Conservation (phyloP, 2,329 filamentous ascomycete genomes). For the Akanthomyces muscarius region DNA sequence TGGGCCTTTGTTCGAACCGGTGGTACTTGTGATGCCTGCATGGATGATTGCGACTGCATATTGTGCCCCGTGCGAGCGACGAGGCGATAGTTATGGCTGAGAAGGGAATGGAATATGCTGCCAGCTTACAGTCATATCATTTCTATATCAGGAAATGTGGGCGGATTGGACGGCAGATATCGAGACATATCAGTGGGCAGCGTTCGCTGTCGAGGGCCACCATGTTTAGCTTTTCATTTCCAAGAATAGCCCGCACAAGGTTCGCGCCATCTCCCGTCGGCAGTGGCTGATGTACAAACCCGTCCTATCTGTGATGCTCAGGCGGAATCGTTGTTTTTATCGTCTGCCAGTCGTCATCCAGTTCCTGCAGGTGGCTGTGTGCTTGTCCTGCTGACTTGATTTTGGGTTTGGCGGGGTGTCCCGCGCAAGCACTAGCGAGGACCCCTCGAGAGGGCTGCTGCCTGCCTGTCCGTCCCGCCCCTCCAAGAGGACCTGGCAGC, state of each 20-base stretch:
- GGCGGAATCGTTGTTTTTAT: no score
- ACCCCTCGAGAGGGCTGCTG: background rate
- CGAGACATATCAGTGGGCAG: background rate
- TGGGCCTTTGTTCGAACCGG: background rate
- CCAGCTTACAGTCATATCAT: constrained; percentile 2
- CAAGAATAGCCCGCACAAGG: background rate
- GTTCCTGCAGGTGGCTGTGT: background rate
- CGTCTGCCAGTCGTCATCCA: background rate
- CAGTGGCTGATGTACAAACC: background rate
- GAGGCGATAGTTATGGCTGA: background rate
- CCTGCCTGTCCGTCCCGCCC: background rate
- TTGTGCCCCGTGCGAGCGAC: background rate
- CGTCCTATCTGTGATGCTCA: background rate
- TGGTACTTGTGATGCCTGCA: background rate
- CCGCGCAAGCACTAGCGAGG: background rate
- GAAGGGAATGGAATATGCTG: constrained; percentile 12
- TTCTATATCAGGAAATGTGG: background rate
- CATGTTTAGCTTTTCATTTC: background rate
- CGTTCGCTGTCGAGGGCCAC: background rate
- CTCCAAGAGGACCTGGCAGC: background rate
- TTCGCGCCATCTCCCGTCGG: background rate
- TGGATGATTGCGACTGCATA: background rate
- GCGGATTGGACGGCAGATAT: background rate
- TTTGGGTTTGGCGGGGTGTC: constrained; percentile 4
- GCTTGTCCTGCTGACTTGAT: background rate